Evolutionary conservation across 768 basidiomycete genomes (phyloP).

Genomic region (Gloeopeniophorella convolvens): DNA sequence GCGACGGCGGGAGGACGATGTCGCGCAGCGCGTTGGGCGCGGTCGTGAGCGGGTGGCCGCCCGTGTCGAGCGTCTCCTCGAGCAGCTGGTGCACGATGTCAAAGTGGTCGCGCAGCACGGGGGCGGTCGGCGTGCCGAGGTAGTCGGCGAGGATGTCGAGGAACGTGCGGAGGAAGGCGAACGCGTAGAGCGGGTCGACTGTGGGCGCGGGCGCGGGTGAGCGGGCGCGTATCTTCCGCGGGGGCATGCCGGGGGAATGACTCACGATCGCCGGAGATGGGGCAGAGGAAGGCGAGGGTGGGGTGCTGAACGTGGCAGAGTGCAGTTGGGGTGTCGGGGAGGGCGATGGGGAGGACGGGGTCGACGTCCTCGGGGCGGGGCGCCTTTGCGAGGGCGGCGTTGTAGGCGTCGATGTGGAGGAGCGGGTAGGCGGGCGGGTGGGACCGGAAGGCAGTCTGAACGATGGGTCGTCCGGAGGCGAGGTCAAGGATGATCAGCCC

Average conservation of each 20-base stretch:
- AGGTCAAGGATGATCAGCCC: slow-evolving; percentile 26
- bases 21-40: slow-evolving; percentile 86
- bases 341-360: slow-evolving; percentile 62
- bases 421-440: slow-evolving; percentile 73
- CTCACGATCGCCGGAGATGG: slow-evolving; percentile 81
- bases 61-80: slow-evolving; percentile 92
- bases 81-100: slow-evolving; percentile 95
- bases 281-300: slow-evolving; percentile 72
- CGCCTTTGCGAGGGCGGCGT: slow-evolving; percentile 59
- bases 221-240: no score
- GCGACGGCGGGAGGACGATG: slow-evolving; percentile 87
- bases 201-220: slow-evolving; percentile 7
- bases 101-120: slow-evolving; percentile 83
- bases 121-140: slow-evolving; percentile 76
- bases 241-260: no score
- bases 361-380: slow-evolving; percentile 52
- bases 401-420: slow-evolving; percentile 80
- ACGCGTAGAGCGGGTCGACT: slow-evolving; percentile 89
- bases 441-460: slow-evolving; percentile 85
- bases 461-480: slow-evolving; percentile 47
- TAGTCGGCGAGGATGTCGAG: slow-evolving; percentile 80
- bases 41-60: slow-evolving; percentile 88
- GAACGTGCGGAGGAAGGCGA: slow-evolving; percentile 84
- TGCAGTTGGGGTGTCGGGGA: slow-evolving; percentile 50
- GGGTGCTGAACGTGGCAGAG: slow-evolving; percentile 78